Conservation (phyloP, 331 rosid genomes). For the Malus hybrid region DNA sequence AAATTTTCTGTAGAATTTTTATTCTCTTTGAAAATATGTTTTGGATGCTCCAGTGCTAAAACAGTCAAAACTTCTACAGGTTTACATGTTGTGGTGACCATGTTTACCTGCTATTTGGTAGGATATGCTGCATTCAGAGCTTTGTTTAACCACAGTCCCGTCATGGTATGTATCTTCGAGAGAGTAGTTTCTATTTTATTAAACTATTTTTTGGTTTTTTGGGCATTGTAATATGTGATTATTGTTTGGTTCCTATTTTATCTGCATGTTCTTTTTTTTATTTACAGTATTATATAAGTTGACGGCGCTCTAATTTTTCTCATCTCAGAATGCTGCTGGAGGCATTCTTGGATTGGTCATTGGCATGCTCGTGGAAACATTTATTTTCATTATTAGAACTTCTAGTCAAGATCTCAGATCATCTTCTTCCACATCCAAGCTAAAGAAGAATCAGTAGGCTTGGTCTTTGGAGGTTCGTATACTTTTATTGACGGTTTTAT, state of each 20-base stretch:
- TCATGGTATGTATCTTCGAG: slow-evolving; percentile 61
- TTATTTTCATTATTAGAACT: slow-evolving; percentile 80
- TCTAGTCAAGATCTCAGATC: slow-evolving; percentile 37
- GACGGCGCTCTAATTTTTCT: background rate
- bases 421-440: slow-evolving; percentile 36
- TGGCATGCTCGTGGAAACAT: slow-evolving; percentile 90
- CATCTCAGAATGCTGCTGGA: slow-evolving; percentile 81
- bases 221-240: background rate
- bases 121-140: slow-evolving; percentile 87
- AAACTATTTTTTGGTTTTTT: background rate
- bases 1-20: background rate
- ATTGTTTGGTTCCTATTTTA: background rate
- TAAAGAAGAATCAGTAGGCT: slow-evolving; percentile 66
- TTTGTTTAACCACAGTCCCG: slow-evolving; percentile 63
- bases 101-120: slow-evolving; percentile 79
- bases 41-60: background rate
- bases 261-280: too few species aligned
- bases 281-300: background rate
- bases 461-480: slow-evolving; percentile 4
- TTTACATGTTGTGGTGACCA: slow-evolving; percentile 66
- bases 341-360: slow-evolving; percentile 80
- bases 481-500: background rate
- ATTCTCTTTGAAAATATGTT: background rate
- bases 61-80: slow-evolving; percentile 41
- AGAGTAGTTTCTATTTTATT: background rate